Conservation (phyloP, 2,329 filamentous ascomycete genomes). For the Penicillium palitans region DNA sequence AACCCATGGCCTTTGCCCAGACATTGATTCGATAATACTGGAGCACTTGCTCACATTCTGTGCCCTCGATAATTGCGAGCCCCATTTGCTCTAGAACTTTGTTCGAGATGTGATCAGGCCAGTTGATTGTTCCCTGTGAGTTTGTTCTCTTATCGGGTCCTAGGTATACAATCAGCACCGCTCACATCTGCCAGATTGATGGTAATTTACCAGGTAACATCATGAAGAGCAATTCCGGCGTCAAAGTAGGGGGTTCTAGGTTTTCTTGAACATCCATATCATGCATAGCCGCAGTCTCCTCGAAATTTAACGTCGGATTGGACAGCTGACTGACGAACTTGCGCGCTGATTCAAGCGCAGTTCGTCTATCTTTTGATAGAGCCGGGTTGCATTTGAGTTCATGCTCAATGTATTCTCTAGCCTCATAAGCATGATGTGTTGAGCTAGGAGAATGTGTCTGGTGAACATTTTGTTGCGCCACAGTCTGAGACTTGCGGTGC, state of each 20-base stretch:
- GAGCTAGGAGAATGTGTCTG: slow-evolving; percentile 18
- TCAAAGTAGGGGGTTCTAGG: slow-evolving; percentile 16
- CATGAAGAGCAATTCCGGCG: slow-evolving; percentile 27
- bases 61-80: slow-evolving; percentile 24
- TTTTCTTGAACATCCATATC: slow-evolving; percentile 14
- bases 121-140: slow-evolving; percentile 20
- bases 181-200: neutral
- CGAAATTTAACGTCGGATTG: slow-evolving; percentile 20
- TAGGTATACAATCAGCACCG: slow-evolving; percentile 2
- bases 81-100: slow-evolving; percentile 26
- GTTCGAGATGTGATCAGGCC: slow-evolving; percentile 28
- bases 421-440: slow-evolving; percentile 24
- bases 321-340: slow-evolving; percentile 25
- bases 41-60: slow-evolving; percentile 21
- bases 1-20: slow-evolving; percentile 23
- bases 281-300: slow-evolving; percentile 11
- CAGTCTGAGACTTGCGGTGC: slow-evolving; percentile 15
- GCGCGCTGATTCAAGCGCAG: slow-evolving; percentile 19
- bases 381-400: slow-evolving; percentile 26
- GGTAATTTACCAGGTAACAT: slow-evolving; percentile 21
- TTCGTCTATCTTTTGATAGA: slow-evolving; percentile 25
- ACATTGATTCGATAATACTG: slow-evolving; percentile 23
- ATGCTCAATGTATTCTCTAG: slow-evolving; percentile 26
- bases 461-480: slow-evolving; percentile 8
- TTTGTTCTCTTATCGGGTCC: slow-evolving; percentile 21